Evolutionary conservation across 163 green algal genomes (phyloP).

Genomic region (Chlamydomonas reinhardtii): DNA sequence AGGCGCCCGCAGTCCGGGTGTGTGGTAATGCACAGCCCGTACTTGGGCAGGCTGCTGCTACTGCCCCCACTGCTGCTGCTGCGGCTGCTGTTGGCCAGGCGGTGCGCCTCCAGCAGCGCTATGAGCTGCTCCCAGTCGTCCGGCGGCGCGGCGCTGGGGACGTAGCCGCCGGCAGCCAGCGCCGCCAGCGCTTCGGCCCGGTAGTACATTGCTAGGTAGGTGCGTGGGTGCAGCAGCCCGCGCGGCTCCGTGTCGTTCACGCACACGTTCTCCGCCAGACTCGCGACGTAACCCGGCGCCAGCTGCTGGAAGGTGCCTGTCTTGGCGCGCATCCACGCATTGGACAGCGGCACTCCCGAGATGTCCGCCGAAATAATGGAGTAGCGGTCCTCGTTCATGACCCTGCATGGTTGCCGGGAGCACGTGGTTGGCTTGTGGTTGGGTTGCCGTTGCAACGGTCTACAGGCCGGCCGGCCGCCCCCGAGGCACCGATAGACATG

Average conservation of each 20-base stretch:
- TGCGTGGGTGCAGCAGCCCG: slow-evolving; percentile 8
- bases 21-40: slow-evolving; percentile 22
- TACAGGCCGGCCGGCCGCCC: too few relatives aligned
- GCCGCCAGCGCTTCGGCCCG: neutral
- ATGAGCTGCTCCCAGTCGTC: slow-evolving; percentile 21
- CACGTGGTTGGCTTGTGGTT: too few relatives aligned
- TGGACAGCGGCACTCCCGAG: neutral
- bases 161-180: neutral
- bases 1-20: slow-evolving; percentile 4
- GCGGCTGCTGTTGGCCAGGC: neutral
- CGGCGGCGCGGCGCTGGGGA: neutral
- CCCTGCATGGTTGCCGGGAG: too few relatives aligned
- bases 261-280: neutral
- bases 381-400: too few relatives aligned
- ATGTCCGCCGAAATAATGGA: neutral
- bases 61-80: neutral
- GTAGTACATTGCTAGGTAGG: slow-evolving; percentile 15
- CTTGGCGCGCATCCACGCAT: neutral
- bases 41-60: neutral
- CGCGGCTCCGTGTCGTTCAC: neutral
- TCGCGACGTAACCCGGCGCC: too few relatives aligned
- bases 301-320: neutral
- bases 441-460: too few relatives aligned
- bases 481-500: too few relatives aligned
- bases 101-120: slow-evolving; percentile 1